Evolutionary conservation across 2,329 filamentous ascomycete genomes (phyloP).

Genomic region (Pyrenochaeta sp.): DNA sequence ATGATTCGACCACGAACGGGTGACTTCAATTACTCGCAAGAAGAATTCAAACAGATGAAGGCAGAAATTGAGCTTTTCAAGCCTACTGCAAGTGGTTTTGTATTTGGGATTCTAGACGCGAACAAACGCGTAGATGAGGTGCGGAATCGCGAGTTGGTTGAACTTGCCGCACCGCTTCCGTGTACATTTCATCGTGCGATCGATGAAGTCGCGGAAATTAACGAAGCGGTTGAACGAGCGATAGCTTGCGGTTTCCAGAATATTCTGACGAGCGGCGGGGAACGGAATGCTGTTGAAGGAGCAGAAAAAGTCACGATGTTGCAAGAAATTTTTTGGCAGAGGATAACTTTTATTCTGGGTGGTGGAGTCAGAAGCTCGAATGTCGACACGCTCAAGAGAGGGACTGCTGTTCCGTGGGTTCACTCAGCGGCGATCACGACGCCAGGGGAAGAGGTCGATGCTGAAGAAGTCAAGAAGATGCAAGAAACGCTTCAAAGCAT

Average conservation of each 20-base stretch:
- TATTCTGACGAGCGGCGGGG: conserved; percentile 61
- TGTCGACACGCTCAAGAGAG: conserved; percentile 43
- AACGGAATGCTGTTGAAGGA: conserved; percentile 47
- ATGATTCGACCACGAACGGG: conserved; percentile 63
- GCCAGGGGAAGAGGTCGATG: conserved; percentile 43
- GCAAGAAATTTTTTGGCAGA: conserved; percentile 36
- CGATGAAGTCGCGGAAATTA: conserved; percentile 51
- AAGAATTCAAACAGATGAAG: conserved; percentile 57
- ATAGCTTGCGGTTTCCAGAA: conserved; percentile 54
- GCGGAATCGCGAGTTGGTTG: conserved; percentile 55
- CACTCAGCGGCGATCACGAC: conserved; percentile 57
- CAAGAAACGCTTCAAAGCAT: background rate
- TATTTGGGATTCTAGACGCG: conserved; percentile 59
- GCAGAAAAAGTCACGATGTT: conserved; percentile 42
- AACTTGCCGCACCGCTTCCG: conserved; percentile 51
- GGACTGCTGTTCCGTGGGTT: conserved; percentile 45
- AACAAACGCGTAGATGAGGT: conserved; percentile 49
- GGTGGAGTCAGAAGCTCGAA: conserved; percentile 61
- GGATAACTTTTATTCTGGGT: conserved; percentile 59
- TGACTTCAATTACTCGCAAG: conserved; percentile 54
- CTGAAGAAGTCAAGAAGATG: conserved; percentile 35
- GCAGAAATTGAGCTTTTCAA: conserved; percentile 49
- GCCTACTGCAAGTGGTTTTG: conserved; percentile 57
- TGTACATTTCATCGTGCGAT: conserved; percentile 67
- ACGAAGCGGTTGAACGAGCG: conserved; percentile 48